Evolutionary conservation across 2,329 filamentous ascomycete genomes (phyloP), one percentile per base, ranked within the genome.

Genomic region (Neofusicoccum ribis): DNA sequence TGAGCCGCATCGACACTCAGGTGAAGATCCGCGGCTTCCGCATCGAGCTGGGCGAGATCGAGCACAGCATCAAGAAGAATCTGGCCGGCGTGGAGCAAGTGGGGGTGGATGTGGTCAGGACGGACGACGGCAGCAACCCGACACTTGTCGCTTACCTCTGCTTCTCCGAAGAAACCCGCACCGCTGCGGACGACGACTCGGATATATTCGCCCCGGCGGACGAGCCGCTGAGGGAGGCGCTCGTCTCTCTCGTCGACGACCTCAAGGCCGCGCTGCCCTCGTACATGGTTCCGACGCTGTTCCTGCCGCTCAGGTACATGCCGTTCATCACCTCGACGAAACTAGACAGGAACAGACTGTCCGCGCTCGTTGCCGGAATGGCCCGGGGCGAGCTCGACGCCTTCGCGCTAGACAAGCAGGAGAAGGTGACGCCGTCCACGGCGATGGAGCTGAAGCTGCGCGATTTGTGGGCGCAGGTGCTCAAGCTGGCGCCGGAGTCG

Each of bases 11-110:
- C 51, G 75, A 77, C 60, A 74, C 68, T 44, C 74, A 76, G 51
- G 74, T 76, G 56, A 77, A 77, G 69, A 70, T 82, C 50, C 78
- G 81, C 36, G 80, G 80, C 3, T 77, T 80, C 65, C 77, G 80
- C 0, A 78, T 82, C 52, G 80, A 82, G 66, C 69, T 82, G 8
- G 80, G 77, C 15, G 80, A 82, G 66, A 80, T 82, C 51, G 80
- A 82, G 65, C 76, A 81, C 61, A 77, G 80, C 52, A 74, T 80
- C 27, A 71, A 75, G 17, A 12, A 7, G 39, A 23, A 11, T n/a
- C 9, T 37, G 9, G 17, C 20, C 8, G 50, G 36, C 50, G 36
- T 54, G 4, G 5, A 41, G 34, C 34, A 20, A 15, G 50, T 54
- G 3, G 50, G 17, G 3, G 50, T 54, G 36, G 50, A 54, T n/a